A percentile compares a stretch with the other conserved stretches of the same genome.
phyloP scores from a whole-genome alignment of 306 rosid genomes.

The Alnus rubra region DNA sequence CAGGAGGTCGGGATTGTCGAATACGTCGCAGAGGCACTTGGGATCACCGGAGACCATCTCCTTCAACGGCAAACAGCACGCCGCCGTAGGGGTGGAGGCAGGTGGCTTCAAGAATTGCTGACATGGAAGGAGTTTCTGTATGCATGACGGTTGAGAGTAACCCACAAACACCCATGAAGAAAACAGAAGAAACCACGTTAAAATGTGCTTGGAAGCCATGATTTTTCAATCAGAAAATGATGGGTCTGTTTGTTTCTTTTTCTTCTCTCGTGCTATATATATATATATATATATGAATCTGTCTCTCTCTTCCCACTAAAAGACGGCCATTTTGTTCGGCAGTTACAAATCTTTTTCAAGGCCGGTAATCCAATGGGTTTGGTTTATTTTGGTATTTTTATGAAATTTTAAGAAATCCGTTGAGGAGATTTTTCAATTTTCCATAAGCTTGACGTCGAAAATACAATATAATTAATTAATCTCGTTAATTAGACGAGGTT shows the following conservation, averaged over 20 bases:
- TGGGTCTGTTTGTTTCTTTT: too few species aligned
- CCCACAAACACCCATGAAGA: conserved; percentile 23
- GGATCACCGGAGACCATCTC: conserved; percentile 12
- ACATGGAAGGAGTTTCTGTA: conserved; percentile 59
- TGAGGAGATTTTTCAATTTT: background rate
- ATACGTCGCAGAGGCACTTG: conserved; percentile 49
- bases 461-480: too few species aligned
- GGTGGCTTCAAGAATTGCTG: conserved; percentile 33
- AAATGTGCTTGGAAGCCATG: conserved; percentile 21
- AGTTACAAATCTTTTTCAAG: background rate
- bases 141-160: conserved; percentile 35
- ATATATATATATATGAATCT: too few species aligned
- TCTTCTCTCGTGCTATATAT: too few species aligned
- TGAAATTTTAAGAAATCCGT: background rate
- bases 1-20: conserved; percentile 23
- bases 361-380: too few species aligned
- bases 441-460: background rate
- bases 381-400: background rate
- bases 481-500: too few species aligned
- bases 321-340: background rate
- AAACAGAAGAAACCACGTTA: conserved; percentile 18
- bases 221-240: too few species aligned
- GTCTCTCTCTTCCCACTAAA: background rate
- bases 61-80: conserved; percentile 50
- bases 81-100: conserved; percentile 10